Evolutionary conservation across 352 stramenopile genomes (phyloP), one percentile per base, ranked within the genome.

Genomic region (Phytophthora foliorum): DNA sequence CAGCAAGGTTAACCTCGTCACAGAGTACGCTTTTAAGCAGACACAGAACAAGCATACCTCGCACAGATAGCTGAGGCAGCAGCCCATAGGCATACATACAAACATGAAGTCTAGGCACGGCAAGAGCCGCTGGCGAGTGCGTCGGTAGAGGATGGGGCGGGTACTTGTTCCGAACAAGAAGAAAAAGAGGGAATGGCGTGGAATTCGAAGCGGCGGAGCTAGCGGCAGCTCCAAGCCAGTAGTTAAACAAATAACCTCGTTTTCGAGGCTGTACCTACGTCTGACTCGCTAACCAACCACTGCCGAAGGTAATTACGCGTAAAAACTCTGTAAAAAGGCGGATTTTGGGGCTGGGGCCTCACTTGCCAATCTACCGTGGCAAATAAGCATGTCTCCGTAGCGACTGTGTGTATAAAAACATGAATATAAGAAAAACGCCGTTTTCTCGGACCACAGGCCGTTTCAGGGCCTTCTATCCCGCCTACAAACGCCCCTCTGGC

Each of bases 21-120:
- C 58, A 58, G 27, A 66, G 58, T 66, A 59, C 49, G 19, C 44
- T 31, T 31, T 31, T 31, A 36, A 39, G 53, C n/a, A 62, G n/a
- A 25, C 6, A 60, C 51, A 57, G n/a, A 41, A 22, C 50, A 48
- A 45, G 21, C 38, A 49, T 27, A 60, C 25, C 39, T 16, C 16
- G 39, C 39, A 46, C n/a, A 46, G n/a, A 25, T 6, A 49, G 59
- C 31, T 22, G 42, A 39, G 22, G 27, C 22, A 29, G 50, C 27
- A 3, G 50, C 49, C 55, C 22, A 50, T 60, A 31, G 59, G 48
- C n/a, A 66, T 53, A 29, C 14, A 49, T 56, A 52, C 27, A 69
- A 57, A 63, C 8, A 57, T 42, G 16, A 17, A 52, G 34, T 25
- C 39, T 6, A 46, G 6, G 0, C 16, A 8, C 9, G 32, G 13